phyloP scores from a whole-genome alignment of 2,329 filamentous ascomycete genomes.

The Catunica adiposa region DNA sequence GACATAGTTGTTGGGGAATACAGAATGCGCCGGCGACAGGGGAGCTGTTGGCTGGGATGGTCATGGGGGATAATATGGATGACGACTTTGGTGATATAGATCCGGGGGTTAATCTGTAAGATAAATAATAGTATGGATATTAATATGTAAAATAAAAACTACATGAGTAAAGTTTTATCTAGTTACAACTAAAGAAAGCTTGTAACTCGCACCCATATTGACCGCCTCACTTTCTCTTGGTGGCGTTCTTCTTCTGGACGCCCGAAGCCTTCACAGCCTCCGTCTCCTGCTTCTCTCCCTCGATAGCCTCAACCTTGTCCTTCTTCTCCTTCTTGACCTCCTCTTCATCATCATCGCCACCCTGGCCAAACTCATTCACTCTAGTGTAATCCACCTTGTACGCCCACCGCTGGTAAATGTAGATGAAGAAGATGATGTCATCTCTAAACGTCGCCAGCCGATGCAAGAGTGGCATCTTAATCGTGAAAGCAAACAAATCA shows the following conservation, averaged over 20 bases:
- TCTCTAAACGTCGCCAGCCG: conserved; percentile 82
- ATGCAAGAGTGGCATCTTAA: conserved; percentile 96
- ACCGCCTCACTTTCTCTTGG: conserved; percentile 24
- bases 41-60: conserved; percentile 61
- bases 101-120: conserved; percentile 24
- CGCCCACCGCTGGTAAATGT: conserved; percentile 83
- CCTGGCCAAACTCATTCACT: conserved; percentile 96
- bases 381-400: conserved; percentile 85
- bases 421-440: conserved; percentile 96
- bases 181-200: too few species aligned
- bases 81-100: conserved; percentile 47
- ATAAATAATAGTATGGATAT: too few species aligned
- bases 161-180: too few species aligned
- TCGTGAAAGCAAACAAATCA: conserved; percentile 94
- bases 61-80: conserved; percentile 56
- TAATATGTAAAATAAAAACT: too few species aligned
- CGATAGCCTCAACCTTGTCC: conserved; percentile 18
- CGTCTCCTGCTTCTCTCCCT: conserved; percentile 24
- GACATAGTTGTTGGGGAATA: conserved; percentile 96
- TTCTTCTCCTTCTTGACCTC: conserved; percentile 15
- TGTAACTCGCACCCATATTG: conserved; percentile 4
- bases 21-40: conserved; percentile 87
- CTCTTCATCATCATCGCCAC: conserved; percentile 70
- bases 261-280: conserved; percentile 31
- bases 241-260: conserved; percentile 29